Evolutionary conservation across 345 rosid species (phyloP).

Genomic region (Gossypium rotundifolium): DNA sequence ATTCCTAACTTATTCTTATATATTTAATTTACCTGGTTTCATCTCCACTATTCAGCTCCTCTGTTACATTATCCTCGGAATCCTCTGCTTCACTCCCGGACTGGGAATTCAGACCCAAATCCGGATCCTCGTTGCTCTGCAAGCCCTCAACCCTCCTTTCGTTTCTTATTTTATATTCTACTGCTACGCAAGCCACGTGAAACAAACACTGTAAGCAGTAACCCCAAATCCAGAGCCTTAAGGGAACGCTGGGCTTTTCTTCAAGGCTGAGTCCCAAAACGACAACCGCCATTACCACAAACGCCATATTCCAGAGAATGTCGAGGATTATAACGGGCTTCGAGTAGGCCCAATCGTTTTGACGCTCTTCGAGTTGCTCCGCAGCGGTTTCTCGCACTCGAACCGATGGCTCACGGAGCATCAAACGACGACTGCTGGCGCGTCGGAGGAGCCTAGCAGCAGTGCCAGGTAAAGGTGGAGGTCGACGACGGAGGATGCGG

Average conservation of each 20-base stretch:
- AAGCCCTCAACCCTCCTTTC: conserved; percentile 16
- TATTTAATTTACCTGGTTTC: conserved; percentile 34
- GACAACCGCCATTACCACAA: conserved; percentile 40
- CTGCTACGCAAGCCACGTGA: conserved; percentile 54
- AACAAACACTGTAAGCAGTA: conserved; percentile 62
- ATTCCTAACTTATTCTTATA: not conserved
- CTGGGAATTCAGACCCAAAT: conserved; percentile 17
- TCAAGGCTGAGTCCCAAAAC: conserved; percentile 42
- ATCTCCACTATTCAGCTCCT: conserved; percentile 26
- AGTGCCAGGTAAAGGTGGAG: conserved; percentile 48
- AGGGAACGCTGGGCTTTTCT: conserved; percentile 58
- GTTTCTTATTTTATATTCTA: conserved; percentile 48
- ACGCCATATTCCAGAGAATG: conserved; percentile 57
- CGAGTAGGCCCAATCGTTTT: conserved; percentile 75
- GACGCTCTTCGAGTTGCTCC: conserved; percentile 86
- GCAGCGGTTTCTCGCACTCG: conserved; percentile 79
- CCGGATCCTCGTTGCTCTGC: conserved; percentile 19
- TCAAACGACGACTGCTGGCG: conserved; percentile 69
- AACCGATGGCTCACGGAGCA: conserved; percentile 77
- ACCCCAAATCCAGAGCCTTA: conserved; percentile 69
- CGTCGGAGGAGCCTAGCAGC: conserved; percentile 70
- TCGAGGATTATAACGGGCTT: conserved; percentile 64
- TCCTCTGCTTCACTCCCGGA: conserved; percentile 32
- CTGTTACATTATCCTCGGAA: conserved; percentile 24
- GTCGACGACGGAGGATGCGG: conserved; percentile 47